Conservation (phyloP, 2,329 filamentous ascomycete species). For the Rugonectria rugulosa region DNA sequence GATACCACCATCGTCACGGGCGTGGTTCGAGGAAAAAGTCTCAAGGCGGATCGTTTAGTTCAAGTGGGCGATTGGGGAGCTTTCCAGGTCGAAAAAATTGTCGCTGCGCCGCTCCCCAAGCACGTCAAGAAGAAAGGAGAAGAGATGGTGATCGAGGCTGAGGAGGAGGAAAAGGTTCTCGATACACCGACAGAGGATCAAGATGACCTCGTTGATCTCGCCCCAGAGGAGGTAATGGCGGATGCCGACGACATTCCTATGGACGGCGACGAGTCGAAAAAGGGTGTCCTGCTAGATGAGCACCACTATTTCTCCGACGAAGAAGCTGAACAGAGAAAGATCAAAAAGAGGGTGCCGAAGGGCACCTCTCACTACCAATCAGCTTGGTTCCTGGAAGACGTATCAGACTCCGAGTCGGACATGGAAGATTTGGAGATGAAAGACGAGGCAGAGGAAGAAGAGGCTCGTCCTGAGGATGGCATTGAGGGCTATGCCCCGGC, state of each 20-base stretch:
- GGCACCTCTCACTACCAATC: constrained; percentile 95
- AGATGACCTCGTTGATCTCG: constrained; percentile 83
- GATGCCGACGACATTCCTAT: constrained; percentile 52
- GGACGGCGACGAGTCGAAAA: constrained; percentile 62
- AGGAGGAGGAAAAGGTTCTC: constrained; percentile 64
- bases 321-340: constrained; percentile 54
- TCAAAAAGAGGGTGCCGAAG: constrained; percentile 80
- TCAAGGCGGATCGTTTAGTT: constrained; percentile 90
- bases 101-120: constrained; percentile 72
- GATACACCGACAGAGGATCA: constrained; percentile 79
- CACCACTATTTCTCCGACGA: constrained; percentile 97
- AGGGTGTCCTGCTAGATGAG: constrained; percentile 92
- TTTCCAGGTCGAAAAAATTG: constrained; percentile 91
- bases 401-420: constrained; percentile 87
- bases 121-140: constrained; percentile 67
- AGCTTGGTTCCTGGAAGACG: constrained; percentile 87
- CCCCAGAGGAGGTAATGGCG: constrained; percentile 87
- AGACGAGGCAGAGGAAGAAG: constrained; percentile 63
- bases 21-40: constrained; percentile 81
- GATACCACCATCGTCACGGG: constrained; percentile 81
- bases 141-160: constrained; percentile 79
- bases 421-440: constrained; percentile 71
- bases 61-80: constrained; percentile 95
- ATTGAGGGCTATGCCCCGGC: constrained; percentile 72
- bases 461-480: constrained; percentile 81